phyloP scores from a whole-genome alignment of 768 basidiomycete species.

The Boletus pseudopeckii region DNA sequence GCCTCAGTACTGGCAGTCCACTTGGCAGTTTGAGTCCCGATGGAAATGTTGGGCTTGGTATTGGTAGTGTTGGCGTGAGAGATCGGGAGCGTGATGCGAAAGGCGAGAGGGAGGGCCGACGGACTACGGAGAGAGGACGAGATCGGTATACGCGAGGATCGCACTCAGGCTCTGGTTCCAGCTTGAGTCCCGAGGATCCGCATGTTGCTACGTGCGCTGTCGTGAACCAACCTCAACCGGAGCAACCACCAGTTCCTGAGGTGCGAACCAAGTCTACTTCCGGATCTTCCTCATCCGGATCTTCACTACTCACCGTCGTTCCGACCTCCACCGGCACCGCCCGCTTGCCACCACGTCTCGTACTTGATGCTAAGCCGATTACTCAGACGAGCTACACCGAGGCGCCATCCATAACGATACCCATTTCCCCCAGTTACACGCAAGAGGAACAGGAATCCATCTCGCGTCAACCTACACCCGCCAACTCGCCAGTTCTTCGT shows the following conservation, averaged over 20 bases:
- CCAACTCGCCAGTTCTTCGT: slow-evolving; percentile 53
- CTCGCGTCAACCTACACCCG: slow-evolving; percentile 53
- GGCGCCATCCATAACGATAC: slow-evolving; percentile 19
- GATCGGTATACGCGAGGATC: slow-evolving; percentile 28
- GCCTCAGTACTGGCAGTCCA: slow-evolving; percentile 35
- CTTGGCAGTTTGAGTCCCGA: slow-evolving; percentile 41
- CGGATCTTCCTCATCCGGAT: slow-evolving; percentile 27
- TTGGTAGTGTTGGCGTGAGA: slow-evolving; percentile 32
- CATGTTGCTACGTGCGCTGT: slow-evolving; percentile 1
- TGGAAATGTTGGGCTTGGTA: slow-evolving; percentile 25
- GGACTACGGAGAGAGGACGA: slow-evolving; percentile 27
- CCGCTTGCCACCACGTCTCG: slow-evolving; percentile 26
- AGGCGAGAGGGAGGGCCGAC: slow-evolving; percentile 29
- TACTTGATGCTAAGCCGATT: slow-evolving; percentile 29
- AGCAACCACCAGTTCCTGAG: slow-evolving; percentile 9
- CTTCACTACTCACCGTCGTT: slow-evolving; percentile 18
- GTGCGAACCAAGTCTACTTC: slow-evolving; percentile 13
- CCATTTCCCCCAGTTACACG: slow-evolving; percentile 18
- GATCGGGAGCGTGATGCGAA: slow-evolving; percentile 30
- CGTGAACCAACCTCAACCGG: slow-evolving; percentile 9
- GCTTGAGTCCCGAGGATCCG: slow-evolving; percentile 31
- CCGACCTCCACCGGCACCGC: slow-evolving; percentile 11
- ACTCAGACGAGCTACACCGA: slow-evolving; percentile 25
- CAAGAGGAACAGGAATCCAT: slow-evolving; percentile 37
- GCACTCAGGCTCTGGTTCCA: slow-evolving; percentile 34